These are phyloP conservation scores for Amanita phalloides DNA, from an alignment of 768 basidiomycete species.

Conservation along the genomic window DNA sequence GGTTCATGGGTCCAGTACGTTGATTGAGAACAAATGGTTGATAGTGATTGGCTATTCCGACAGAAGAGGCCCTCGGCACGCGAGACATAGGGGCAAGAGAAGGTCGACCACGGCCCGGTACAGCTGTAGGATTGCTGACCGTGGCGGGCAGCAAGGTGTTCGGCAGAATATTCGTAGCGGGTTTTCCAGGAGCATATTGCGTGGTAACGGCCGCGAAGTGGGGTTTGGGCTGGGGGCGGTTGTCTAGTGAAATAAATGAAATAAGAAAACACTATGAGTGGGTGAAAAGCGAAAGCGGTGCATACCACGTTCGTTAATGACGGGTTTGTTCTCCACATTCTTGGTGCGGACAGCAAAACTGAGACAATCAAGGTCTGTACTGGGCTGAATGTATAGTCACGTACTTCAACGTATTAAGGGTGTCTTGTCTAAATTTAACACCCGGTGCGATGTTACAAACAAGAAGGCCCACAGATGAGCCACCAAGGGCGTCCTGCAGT, in stretches of 20 bases:
- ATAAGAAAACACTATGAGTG: not conserved
- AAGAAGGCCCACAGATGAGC: slow-evolving; percentile 65
- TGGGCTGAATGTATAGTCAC: slow-evolving; percentile 11
- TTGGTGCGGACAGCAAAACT: slow-evolving; percentile 78
- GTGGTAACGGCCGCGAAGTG: slow-evolving; percentile 53
- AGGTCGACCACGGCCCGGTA: slow-evolving; percentile 16
- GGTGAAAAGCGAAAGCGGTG: slow-evolving; percentile 6
- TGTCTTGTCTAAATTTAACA: slow-evolving; percentile 73
- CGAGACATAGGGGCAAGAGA: slow-evolving; percentile 28
- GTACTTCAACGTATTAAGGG: slow-evolving; percentile 85
- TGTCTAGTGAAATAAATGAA: slow-evolving; percentile 29
- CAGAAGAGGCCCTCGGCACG: slow-evolving; percentile 23
- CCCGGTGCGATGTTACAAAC: slow-evolving; percentile 87
- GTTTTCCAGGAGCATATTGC: slow-evolving; percentile 32
- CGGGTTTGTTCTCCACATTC: slow-evolving; percentile 76
- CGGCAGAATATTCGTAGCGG: slow-evolving; percentile 36
- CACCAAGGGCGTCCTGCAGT: slow-evolving; percentile 84
- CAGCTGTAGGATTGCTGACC: slow-evolving; percentile 11
- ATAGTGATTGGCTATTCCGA: slow-evolving; percentile 21
- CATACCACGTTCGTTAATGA: slow-evolving; percentile 65
- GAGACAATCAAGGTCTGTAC: slow-evolving; percentile 2
- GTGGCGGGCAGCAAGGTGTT: slow-evolving; percentile 33
- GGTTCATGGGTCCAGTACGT: slow-evolving; percentile 7
- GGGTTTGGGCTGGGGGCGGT: slow-evolving; percentile 43
- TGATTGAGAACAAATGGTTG: slow-evolving; percentile 27